Base-by-base conservation (phyloP, 257 asterid genomes). In the Solanum piurae region DNA sequence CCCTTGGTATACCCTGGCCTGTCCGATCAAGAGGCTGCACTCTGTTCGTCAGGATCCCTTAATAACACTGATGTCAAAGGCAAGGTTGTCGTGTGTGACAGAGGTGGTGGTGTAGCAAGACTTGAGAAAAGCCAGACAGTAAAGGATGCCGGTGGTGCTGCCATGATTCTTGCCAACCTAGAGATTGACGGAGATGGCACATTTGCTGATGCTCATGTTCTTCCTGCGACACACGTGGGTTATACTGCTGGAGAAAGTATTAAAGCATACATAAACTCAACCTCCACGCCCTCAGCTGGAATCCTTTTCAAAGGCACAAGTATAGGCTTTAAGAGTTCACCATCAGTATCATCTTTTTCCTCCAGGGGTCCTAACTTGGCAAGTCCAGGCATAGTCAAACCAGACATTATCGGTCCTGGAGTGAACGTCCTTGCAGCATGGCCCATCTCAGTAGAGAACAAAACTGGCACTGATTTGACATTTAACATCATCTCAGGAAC, bases 401-500 rank as follows among this genome's bases (percentile, higher is more conserved):
- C 90, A 0, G 90, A 89, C 75, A 89, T 89, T 31, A 55, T 86
- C 14, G 90, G 89, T 49, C 90, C 90, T 13, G 90, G 90, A 16
- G 87, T 82, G 27, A 89, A 86, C 74, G 40, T 89, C 75, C 87
- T 89, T 37, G 90, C 89, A 21, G 90, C 90, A 20, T 89, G 90
- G 90, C 86, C 88, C 16, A 1, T 80, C 37, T 80, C 89, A 0
- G 42, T 79, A 9, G 90, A 86, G 37, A 86, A 86, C 79, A 86
- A 71, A 27, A 86, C 85, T 16, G 58, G 85, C 42, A 80, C 88
- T 44, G 84, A 89, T 18, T 12, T 69, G 52, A 89, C 86, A 37
- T 89, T 89, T 80, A 89, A 89, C 79, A 86, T 89, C 9, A 46
- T 89, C 46, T 89, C 90, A 4, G 90, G 90, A 55, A 89, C 90